Evolutionary conservation across 352 stramenopile genomes (phyloP).

Genomic region (Globisporangium emineosum): DNA sequence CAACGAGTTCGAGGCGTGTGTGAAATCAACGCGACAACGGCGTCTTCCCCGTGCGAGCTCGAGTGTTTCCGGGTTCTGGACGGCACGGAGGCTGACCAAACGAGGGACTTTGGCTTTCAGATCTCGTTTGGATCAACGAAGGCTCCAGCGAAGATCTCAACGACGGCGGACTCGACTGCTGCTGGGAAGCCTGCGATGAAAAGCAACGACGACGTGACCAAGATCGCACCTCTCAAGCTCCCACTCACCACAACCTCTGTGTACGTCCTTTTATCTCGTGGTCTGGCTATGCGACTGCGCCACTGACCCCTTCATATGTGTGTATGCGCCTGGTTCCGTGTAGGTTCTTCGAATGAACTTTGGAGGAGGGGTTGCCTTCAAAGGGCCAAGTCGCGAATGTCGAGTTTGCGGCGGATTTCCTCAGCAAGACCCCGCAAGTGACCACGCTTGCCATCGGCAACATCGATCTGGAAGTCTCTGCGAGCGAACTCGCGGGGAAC

Average conservation of each 20-base stretch:
- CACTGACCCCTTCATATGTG: too few relatives aligned
- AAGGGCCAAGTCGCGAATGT: too few relatives aligned
- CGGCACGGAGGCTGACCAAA: background rate
- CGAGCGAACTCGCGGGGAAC: too few relatives aligned
- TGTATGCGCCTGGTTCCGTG: too few relatives aligned
- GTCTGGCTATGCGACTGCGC: too few relatives aligned
- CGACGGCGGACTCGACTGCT: background rate
- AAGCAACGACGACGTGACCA: slow-evolving; percentile 5
- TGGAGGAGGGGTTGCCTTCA: too few relatives aligned
- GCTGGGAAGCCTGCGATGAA: background rate
- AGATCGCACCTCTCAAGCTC: slow-evolving; percentile 1
- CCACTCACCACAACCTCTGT: background rate
- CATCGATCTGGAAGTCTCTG: too few relatives aligned
- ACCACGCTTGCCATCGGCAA: too few relatives aligned
- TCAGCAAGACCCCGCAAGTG: too few relatives aligned
- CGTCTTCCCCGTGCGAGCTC: background rate
- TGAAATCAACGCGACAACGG: background rate
- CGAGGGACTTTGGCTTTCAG: background rate
- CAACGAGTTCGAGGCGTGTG: background rate
- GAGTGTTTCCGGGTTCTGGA: background rate
- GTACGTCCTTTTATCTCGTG: background rate
- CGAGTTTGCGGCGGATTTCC: too few relatives aligned
- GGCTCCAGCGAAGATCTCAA: background rate
- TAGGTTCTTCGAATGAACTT: too few relatives aligned
- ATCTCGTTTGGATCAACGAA: background rate